These are phyloP conservation scores for Phytophthora fragariae DNA, from an alignment of 352 stramenopile species.

Conservation along the genomic window DNA sequence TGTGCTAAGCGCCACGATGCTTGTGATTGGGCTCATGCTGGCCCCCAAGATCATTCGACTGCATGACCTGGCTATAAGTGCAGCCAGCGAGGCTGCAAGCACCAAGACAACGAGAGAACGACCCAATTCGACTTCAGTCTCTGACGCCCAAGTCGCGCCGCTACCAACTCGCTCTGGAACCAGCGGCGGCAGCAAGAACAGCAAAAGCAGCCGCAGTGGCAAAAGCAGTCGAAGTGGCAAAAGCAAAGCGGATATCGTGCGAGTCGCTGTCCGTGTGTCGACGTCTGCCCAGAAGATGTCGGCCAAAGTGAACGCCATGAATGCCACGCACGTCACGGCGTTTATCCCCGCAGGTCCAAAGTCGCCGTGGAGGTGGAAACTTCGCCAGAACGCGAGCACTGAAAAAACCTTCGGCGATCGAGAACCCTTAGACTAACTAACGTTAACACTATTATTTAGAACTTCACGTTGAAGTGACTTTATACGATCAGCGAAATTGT, in stretches of 20 bases:
- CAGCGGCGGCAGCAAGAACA: conserved; percentile 20
- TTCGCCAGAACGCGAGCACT: not conserved
- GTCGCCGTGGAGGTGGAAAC: conserved; percentile 21
- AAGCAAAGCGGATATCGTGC: conserved; percentile 27
- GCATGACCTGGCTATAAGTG: conserved; percentile 22
- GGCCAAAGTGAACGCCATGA: conserved; percentile 31
- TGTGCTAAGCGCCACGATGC: conserved; percentile 34
- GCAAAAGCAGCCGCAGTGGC: conserved; percentile 9
- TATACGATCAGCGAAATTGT: conserved; percentile 30
- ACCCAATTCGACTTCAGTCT: conserved; percentile 18
- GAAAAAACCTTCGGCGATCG: not conserved
- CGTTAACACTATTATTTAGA: not conserved
- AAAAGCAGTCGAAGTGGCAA: conserved; percentile 14
- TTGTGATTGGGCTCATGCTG: conserved; percentile 50
- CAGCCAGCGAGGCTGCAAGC: conserved; percentile 7
- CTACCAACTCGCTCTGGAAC: conserved; percentile 2
- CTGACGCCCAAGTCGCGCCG: conserved; percentile 17
- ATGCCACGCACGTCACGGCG: conserved; percentile 23
- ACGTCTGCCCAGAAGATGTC: conserved; percentile 22
- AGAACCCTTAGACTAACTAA: not conserved
- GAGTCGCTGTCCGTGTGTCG: conserved; percentile 9
- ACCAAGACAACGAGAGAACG: conserved; percentile 9
- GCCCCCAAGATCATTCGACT: conserved; percentile 45
- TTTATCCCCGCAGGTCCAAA: conserved; percentile 8
- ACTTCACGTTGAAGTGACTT: not conserved